Evolutionary conservation across 1,284 basidiomycete genomes (phyloP).

Genomic region (Coriolopsis trogii): DNA sequence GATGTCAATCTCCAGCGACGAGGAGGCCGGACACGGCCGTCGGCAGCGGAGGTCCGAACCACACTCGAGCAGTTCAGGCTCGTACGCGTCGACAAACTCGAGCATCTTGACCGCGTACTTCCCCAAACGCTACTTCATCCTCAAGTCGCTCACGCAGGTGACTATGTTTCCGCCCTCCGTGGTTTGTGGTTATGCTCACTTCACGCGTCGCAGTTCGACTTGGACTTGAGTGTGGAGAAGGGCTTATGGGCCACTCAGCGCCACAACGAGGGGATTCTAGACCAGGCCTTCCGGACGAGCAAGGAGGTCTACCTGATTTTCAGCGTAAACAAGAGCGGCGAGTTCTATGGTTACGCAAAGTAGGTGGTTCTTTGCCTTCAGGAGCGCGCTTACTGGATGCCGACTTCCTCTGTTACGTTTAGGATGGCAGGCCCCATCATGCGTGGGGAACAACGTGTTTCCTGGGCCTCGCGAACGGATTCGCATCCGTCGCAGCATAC

Average conservation of each 20-base stretch:
- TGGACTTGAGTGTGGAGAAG: conserved; percentile 83
- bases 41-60: conserved; percentile 28
- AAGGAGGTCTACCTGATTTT: conserved; percentile 89
- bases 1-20: conserved; percentile 44
- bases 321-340: conserved; percentile 89
- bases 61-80: conserved; percentile 68
- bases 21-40: conserved; percentile 33
- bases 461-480: conserved; percentile 60
- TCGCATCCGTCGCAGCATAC: conserved; percentile 31
- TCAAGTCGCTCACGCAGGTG: conserved; percentile 86
- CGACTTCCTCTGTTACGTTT: neutral
- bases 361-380: conserved; percentile 37
- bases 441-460: conserved; percentile 51
- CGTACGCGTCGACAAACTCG: conserved; percentile 71
- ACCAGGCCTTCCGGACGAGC: conserved; percentile 90
- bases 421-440: conserved; percentile 71
- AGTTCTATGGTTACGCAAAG: conserved; percentile 89
- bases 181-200: conserved; percentile 4
- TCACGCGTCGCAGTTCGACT: conserved; percentile 63
- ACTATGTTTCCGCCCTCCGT: conserved; percentile 22
- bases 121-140: conserved; percentile 88
- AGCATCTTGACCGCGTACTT: conserved; percentile 77
- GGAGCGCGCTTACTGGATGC: neutral
- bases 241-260: conserved; percentile 92
- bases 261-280: conserved; percentile 89